phyloP scores from a whole-genome alignment of 2,329 filamentous ascomycete species.

The Neofusicoccum cordaticola region DNA sequence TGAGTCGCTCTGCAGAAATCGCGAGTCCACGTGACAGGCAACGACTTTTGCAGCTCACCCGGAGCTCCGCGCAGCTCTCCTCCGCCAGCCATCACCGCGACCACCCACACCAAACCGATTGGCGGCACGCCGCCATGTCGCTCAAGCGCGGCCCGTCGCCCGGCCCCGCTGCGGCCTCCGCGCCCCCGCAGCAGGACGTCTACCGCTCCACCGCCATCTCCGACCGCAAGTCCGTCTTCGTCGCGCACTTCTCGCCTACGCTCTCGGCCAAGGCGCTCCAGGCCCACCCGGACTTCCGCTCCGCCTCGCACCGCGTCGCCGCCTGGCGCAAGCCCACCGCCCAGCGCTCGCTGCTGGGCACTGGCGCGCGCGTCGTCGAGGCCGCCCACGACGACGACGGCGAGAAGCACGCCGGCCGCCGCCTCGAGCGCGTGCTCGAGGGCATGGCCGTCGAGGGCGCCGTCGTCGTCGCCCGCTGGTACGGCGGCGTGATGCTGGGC shows the following conservation, averaged over 20 bases:
- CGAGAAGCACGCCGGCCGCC: constrained; percentile 51
- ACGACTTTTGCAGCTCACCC: no score
- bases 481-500: constrained; percentile 53
- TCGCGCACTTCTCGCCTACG: constrained; percentile 49
- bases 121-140: constrained; percentile 25
- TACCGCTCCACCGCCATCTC: constrained; percentile 47
- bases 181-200: constrained; percentile 26
- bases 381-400: constrained; percentile 53
- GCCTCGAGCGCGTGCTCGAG: constrained; percentile 47
- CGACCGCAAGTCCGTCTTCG: constrained; percentile 53
- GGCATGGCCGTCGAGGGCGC: constrained; percentile 44
- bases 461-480: constrained; percentile 55
- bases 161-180: not conserved
- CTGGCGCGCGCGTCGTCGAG: constrained; percentile 35
- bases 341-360: constrained; percentile 42
- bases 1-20: no score
- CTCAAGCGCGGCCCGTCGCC: constrained; percentile 28
- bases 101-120: no score
- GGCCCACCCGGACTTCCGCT: constrained; percentile 41
- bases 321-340: constrained; percentile 50
- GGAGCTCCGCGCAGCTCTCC: constrained; percentile 19
- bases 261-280: constrained; percentile 42
- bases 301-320: constrained; percentile 51
- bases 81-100: constrained; percentile 25
- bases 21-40: no score